Evolutionary conservation across 495 filamentous ascomycete species (phyloP).

Genomic region (Aspergillus avenaceus): DNA sequence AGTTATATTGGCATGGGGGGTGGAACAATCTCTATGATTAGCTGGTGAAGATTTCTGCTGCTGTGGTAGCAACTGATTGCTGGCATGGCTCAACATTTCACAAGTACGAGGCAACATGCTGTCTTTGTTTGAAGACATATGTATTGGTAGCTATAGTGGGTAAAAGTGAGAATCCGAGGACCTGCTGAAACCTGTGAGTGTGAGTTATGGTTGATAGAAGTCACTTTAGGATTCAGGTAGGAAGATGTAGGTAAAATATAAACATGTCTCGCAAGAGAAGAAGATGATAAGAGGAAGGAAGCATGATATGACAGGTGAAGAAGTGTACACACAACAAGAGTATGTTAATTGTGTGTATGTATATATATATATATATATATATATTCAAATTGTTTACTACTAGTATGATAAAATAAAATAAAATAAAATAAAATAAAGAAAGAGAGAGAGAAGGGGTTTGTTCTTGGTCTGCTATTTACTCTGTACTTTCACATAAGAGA

Average conservation of each 20-base stretch:
- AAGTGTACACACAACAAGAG: not conserved
- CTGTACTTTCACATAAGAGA: not conserved
- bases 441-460: no score
- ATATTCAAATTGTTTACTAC: no score
- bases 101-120: not conserved
- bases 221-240: not conserved
- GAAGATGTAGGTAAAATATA: not conserved
- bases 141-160: not conserved
- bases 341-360: no score
- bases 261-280: no score
- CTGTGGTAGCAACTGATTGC: not conserved
- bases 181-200: not conserved
- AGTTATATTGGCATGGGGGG: no score
- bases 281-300: not conserved
- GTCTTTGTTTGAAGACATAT: not conserved
- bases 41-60: not conserved
- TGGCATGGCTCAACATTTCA: slow-evolving; percentile 4
- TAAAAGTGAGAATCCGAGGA: not conserved
- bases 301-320: not conserved
- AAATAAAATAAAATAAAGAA: no score
- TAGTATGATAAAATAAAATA: no score
- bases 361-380: no score
- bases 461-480: no score
- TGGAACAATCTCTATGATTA: not conserved
- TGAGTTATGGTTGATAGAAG: not conserved